These are phyloP conservation scores for Thielaviopsis ethacetica DNA, from an alignment of 2,329 filamentous ascomycete genomes.

Conservation along the genomic window DNA sequence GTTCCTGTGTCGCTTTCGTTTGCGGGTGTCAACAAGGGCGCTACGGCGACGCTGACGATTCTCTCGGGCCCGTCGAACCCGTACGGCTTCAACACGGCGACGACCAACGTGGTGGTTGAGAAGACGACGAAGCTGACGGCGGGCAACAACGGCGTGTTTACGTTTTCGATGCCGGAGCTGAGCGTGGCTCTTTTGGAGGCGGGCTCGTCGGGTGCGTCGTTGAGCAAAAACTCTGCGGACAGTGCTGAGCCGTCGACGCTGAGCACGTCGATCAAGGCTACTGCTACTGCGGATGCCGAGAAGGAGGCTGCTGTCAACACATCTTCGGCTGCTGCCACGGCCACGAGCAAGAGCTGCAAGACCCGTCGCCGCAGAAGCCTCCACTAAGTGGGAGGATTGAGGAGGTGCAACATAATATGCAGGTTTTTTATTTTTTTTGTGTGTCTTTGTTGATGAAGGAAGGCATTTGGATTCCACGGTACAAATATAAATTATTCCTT, in stretches of 20 bases:
- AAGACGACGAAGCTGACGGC: constrained; percentile 24
- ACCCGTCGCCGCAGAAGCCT: background rate
- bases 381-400: background rate
- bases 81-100: constrained; percentile 27
- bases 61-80: constrained; percentile 27
- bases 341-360: background rate
- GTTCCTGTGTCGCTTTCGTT: constrained; percentile 31
- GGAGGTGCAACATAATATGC: background rate
- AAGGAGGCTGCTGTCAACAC: too few species aligned
- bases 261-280: background rate
- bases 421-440: background rate
- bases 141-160: constrained; percentile 29
- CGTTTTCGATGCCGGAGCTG: constrained; percentile 35
- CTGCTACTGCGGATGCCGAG: background rate
- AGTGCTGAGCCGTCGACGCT: too few species aligned
- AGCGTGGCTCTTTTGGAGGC: constrained; percentile 40
- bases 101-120: constrained; percentile 32
- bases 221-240: background rate
- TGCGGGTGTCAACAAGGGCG: constrained; percentile 24
- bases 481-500: background rate
- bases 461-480: background rate
- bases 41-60: constrained; percentile 27
- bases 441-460: background rate
- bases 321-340: background rate
- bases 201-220: background rate